Conservation (phyloP, 306 rosid genomes). For the Dryas drummondii region DNA sequence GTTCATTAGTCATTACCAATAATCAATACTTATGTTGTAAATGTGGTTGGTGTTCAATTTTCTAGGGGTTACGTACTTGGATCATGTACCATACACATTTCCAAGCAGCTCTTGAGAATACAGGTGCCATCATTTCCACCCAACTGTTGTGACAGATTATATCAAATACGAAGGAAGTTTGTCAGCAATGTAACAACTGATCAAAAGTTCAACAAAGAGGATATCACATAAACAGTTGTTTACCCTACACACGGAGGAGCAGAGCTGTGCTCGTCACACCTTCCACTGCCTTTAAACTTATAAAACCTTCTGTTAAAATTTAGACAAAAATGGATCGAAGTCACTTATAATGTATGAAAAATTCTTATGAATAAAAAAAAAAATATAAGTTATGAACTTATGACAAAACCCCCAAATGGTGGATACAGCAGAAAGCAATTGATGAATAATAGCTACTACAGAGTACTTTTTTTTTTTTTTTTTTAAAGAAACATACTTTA, state of each 20-base stretch:
- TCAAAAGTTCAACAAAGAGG: slow-evolving; percentile 3
- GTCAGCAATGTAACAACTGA: slow-evolving; percentile 15
- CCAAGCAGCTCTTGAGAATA: slow-evolving; percentile 81
- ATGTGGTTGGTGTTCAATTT: background rate
- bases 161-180: slow-evolving; percentile 18
- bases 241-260: slow-evolving; percentile 94
- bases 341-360: background rate
- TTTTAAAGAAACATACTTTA: too few species aligned
- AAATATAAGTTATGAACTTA: background rate
- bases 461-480: too few species aligned
- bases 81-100: slow-evolving; percentile 86
- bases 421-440: background rate
- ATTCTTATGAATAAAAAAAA: background rate
- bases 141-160: slow-evolving; percentile 52
- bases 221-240: background rate
- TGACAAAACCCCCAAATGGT: background rate
- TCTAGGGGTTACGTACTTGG: slow-evolving; percentile 55
- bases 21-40: background rate
- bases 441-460: background rate
- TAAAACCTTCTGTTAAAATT: slow-evolving; percentile 65
- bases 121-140: slow-evolving; percentile 99
- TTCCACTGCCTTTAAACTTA: slow-evolving; percentile 67
- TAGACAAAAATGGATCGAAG: background rate
- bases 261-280: slow-evolving; percentile 64
- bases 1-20: background rate